Conservation (phyloP, 2,329 filamentous ascomycete genomes). For the Trichoderma brevicompactum region DNA sequence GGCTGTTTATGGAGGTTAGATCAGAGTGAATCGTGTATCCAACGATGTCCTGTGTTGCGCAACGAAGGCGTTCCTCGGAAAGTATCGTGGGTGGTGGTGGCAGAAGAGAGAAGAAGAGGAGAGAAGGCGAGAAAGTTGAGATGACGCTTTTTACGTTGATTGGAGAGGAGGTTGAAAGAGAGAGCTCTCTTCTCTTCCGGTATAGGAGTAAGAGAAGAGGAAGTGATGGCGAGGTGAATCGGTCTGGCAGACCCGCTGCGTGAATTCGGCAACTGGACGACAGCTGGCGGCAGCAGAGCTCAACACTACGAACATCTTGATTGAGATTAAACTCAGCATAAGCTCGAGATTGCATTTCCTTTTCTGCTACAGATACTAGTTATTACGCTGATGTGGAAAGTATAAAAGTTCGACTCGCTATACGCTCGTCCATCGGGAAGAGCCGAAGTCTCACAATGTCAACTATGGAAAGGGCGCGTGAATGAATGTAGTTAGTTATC, state of each 20-base stretch:
- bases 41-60: not conserved
- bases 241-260: not conserved
- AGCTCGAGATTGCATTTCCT: no score
- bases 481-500: not conserved
- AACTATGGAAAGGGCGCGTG: not conserved
- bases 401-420: no score
- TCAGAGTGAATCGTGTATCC: constrained; percentile 4
- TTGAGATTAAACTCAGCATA: no score
- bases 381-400: no score
- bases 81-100: not conserved
- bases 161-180: not conserved
- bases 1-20: no score
- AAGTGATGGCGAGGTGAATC: constrained; percentile 18
- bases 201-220: not conserved
- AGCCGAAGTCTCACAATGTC: no score
- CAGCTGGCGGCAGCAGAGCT: constrained; percentile 12
- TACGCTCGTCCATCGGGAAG: no score
- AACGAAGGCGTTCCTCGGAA: not conserved
- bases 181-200: not conserved
- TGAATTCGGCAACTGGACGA: not conserved
- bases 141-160: not conserved
- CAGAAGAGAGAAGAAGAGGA: not conserved
- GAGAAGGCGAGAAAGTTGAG: not conserved
- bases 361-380: no score
- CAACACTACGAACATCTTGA: no score